phyloP scores from a whole-genome alignment of 495 filamentous ascomycete genomes.

The Penicillium macrosclerotiorum region DNA sequence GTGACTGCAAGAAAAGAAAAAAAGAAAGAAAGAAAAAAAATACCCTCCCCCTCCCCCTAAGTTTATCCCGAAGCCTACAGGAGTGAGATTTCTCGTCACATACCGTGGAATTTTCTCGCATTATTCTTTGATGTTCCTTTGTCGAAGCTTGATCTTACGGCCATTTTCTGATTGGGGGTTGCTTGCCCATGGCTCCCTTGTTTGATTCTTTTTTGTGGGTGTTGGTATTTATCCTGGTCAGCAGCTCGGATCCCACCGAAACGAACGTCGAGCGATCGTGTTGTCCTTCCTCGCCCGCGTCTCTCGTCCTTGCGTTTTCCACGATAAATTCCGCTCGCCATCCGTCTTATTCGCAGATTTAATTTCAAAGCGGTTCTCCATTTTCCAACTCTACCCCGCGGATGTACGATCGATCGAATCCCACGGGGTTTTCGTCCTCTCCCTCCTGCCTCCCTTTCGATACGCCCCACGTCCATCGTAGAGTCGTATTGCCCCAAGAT shows the following conservation, averaged over 20 bases:
- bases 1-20: too few relatives aligned
- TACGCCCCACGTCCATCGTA: conserved; percentile 11
- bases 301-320: conserved; percentile 35
- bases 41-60: neutral
- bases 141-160: conserved; percentile 5
- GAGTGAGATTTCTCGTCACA: neutral
- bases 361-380: conserved; percentile 34
- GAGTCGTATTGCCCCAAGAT: conserved; percentile 5
- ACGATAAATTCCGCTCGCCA: conserved; percentile 37
- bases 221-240: conserved; percentile 39
- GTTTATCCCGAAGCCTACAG: neutral
- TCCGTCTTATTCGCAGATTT: conserved; percentile 35
- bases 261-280: conserved; percentile 42
- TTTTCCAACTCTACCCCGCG: conserved; percentile 26
- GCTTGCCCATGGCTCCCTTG: neutral
- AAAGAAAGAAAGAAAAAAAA: too few relatives aligned
- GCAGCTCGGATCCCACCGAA: conserved; percentile 44
- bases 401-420: conserved; percentile 26
- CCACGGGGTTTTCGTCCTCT: conserved; percentile 3
- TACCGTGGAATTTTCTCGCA: neutral
- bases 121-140: conserved; percentile 2
- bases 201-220: conserved; percentile 16
- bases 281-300: conserved; percentile 29
- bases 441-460: too few relatives aligned
- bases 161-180: conserved; percentile 3